A percentile compares a stretch with the other conserved stretches of the same genome.
Conservation (phyloP, 2,329 filamentous ascomycete species). For the Escovopsis sp. region DNA sequence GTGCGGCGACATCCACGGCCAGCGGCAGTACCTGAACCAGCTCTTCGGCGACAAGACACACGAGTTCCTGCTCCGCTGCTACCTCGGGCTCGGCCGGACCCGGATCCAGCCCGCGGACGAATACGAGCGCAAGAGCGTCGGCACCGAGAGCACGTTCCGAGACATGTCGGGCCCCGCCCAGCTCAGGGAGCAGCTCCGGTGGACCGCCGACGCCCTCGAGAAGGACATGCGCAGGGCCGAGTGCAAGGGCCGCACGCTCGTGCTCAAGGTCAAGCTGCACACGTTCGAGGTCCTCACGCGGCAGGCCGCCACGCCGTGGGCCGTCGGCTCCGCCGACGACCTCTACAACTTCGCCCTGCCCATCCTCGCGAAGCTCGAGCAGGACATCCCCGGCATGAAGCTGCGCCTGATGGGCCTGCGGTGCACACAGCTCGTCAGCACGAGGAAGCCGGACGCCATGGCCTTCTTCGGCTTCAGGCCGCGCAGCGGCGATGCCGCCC, state of each 20-base stretch:
- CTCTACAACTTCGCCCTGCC: slow-evolving; percentile 69
- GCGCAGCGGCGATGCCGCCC: slow-evolving; percentile 10
- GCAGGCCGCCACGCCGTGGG: slow-evolving; percentile 60
- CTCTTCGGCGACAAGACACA: slow-evolving; percentile 89
- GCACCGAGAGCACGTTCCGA: slow-evolving; percentile 81
- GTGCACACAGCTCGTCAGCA: slow-evolving; percentile 76
- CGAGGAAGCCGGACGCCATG: slow-evolving; percentile 63
- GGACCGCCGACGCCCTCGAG: slow-evolving; percentile 72
- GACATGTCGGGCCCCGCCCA: slow-evolving; percentile 57
- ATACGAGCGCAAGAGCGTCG: slow-evolving; percentile 83
- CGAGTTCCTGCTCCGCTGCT: slow-evolving; percentile 69
- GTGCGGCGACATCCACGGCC: slow-evolving; percentile 72
- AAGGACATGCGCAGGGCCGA: slow-evolving; percentile 66
- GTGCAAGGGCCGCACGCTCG: slow-evolving; percentile 81
- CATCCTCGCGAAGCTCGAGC: slow-evolving; percentile 71
- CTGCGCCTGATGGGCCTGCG: slow-evolving; percentile 78
- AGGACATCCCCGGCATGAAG: slow-evolving; percentile 66
- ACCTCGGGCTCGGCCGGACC: slow-evolving; percentile 77
- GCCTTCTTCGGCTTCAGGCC: slow-evolving; percentile 60
- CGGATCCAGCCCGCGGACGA: slow-evolving; percentile 75
- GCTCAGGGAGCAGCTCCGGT: slow-evolving; percentile 63
- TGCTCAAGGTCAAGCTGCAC: slow-evolving; percentile 85
- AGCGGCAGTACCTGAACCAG: slow-evolving; percentile 57
- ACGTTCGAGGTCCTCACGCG: slow-evolving; percentile 85
- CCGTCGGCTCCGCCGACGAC: slow-evolving; percentile 62